Base-by-base conservation (phyloP, 2,329 filamentous ascomycete genomes). In the Venturia nashicola region DNA sequence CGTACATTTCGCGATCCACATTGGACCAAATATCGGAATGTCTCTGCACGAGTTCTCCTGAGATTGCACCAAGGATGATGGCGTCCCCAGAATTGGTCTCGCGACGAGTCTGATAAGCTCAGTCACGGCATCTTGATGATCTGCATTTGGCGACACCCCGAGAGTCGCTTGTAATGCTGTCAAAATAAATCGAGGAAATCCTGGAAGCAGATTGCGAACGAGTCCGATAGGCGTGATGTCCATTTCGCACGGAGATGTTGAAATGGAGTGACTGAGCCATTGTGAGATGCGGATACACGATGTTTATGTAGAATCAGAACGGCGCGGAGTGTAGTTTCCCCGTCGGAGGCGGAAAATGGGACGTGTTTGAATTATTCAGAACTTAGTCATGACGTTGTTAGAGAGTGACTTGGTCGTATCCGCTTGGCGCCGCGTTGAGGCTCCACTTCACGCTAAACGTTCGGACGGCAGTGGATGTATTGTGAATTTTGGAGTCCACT, bases 1-100 rank as follows among this genome's bases (percentile, higher is more conserved):
- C 32, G 39, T 60, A n/a, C 36, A 42, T 44, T 44, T 60, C 39
- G 59, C n/a, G 40, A 60, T 60, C 59, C 59, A 60, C 59, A 60
- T 60, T 1, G 36, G 36, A n/a, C 36, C 59, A 40, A 42, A 42
- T 42, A 60, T 60, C 5, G 39, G 39, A 27, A 42, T 42, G n/a
- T 60, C 39, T 1, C 14, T 27, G 27, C 42, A 11, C 16, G 42
- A 44, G 20, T 43, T 42, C 27, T 44, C 20, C 39, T 60, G 59
- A 1, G 39, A 42, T 34, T 43, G 39, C 7, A 60, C 14, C 16
- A 60, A 9, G 36, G 39, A 27, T 5, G 59, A 27, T 16, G 59
- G 59, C 36, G 36, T 60, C 14, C 59, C 59, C 9, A 60, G 39
- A 14, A 60, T n/a, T 18, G 59, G 59, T 44, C 59, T n/a, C 7